Evolutionary conservation across 1,139 yeast species (phyloP), one percentile per base, ranked within the genome.

Genomic region (Lodderomyces orthopsilosis): DNA sequence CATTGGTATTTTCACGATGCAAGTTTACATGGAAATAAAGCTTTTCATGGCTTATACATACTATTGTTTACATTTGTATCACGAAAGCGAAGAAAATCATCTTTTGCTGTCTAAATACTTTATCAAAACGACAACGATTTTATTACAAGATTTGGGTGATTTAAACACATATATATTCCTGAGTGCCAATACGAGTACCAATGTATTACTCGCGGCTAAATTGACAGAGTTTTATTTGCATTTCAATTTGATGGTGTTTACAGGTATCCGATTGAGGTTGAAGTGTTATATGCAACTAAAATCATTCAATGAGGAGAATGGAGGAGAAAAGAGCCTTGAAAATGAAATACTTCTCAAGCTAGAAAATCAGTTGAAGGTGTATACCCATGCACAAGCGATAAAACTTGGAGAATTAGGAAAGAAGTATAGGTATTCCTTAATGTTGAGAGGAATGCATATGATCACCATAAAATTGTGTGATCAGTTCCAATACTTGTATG

Each of bases 41-140:
- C 34, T 54, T 12, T 48, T 55, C 21, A 44, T 61, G 13, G 45
- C 52, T 1, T 57, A 58, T 37, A 46, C 64, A 17, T 58, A 61
- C 40, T 59, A 54, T 41, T 56, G 56, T 38, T 49, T 63, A 14
- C 59, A 56, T 44, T 48, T 65, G 32, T 56, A 63, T 40, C 63
- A 55, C 44, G 66, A 65, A 43, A 52, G 51, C 36, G 46, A 51
- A 34, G 51, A 51, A 1, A 45, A 52, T 17, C 24, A 37, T 2
- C 45, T 10, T 18, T 13, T 56, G 9, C 61, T 57, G 43, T 61
- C 56, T 38, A 57, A 56, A 36, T 66, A 63, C 46, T 53, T 56
- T 34, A 58, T 61, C 35, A 60, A 62, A 44, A 41, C 59, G 32
- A 39, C 57, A 7, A 44, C 52, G 0, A 41, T 57, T 1, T 41